Base-by-base conservation (phyloP, 2,329 filamentous ascomycete species). In the Cladosporium sp. region DNA sequence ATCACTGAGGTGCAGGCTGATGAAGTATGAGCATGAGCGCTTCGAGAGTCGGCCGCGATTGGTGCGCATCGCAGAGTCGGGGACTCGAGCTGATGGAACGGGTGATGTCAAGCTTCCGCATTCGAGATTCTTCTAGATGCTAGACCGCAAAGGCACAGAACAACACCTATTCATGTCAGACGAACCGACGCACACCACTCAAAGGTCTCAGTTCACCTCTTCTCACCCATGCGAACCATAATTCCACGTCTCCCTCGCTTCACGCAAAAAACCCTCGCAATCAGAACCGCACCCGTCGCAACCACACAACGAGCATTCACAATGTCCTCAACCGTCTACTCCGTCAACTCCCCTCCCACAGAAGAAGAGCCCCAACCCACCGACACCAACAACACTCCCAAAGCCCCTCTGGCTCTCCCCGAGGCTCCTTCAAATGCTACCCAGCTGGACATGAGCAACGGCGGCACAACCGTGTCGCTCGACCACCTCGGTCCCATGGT, bases 401-500 rank as follows among this genome's bases (percentile, higher is more conserved):
- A 55, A 28, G 28, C 40, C 2, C 62, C 62, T 17, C 55, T 68
- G 3, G 58, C 56, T 13, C 61, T 68, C 2, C 66, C 66, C 24
- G 12, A 58, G 1, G 56, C 64, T 3, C 62, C 67, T 0, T 58
- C 59, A 4, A 42, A 55, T 22, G 64, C 58, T 12, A 25, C 55
- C 8, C 63, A 65, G 54, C 64, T 75, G 44, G 67, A 73, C 53
- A 65, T 75, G 54, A 66, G 65, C 55, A 66, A 60, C 37, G 69
- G 68, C 4, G 60, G 64, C 48, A 68, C 65, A 13, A 69, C 70
- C 1, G 78, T 88, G 42, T 82, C 80, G 50, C 80, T 91, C 8
- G 86, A 90, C 67, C 80, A 83, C 60, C 75, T 91, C 22, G 88
- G 89, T 0, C 89, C 89, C 1, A 77, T 91, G 65, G 87, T 92